A percentile compares a stretch with the other conserved stretches of the same genome.
Conservation (phyloP, 306 rosid genomes). For the Fagus crenata region DNA sequence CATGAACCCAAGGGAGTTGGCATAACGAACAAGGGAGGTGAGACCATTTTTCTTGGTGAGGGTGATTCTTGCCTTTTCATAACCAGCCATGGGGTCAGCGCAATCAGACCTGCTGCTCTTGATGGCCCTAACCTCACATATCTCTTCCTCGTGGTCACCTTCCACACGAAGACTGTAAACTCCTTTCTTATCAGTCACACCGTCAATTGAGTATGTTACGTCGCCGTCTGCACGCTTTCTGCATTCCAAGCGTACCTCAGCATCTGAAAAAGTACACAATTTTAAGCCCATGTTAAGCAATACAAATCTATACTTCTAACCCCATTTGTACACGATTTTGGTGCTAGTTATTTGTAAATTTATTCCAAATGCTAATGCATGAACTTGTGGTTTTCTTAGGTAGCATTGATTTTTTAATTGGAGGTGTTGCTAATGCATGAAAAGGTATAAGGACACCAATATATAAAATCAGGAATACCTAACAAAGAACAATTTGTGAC, state of each 20-base stretch:
- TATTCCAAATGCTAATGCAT: too few species aligned
- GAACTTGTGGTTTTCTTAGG: too few species aligned
- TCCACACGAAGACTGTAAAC: conserved; percentile 3
- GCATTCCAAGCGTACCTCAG: conserved; percentile 23
- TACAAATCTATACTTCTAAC: too few species aligned
- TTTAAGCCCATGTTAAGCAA: neutral
- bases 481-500: too few species aligned
- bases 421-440: too few species aligned
- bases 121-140: conserved; percentile 23
- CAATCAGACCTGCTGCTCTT: conserved; percentile 15
- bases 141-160: conserved; percentile 18
- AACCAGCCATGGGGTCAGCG: neutral
- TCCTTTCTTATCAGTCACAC: conserved; percentile 18
- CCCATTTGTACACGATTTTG: too few species aligned
- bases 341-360: too few species aligned
- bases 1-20: conserved; percentile 32
- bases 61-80: conserved; percentile 15
- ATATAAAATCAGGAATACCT: too few species aligned
- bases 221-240: conserved; percentile 1
- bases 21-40: conserved; percentile 13
- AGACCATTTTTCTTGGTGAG: conserved; percentile 21
- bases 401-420: too few species aligned
- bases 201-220: neutral
- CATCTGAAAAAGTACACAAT: conserved; percentile 9
- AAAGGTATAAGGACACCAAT: too few species aligned